These are phyloP conservation scores for Paramecium pentaurelia DNA, from an alignment of 73 alveolate species.

Conservation along the genomic window DNA sequence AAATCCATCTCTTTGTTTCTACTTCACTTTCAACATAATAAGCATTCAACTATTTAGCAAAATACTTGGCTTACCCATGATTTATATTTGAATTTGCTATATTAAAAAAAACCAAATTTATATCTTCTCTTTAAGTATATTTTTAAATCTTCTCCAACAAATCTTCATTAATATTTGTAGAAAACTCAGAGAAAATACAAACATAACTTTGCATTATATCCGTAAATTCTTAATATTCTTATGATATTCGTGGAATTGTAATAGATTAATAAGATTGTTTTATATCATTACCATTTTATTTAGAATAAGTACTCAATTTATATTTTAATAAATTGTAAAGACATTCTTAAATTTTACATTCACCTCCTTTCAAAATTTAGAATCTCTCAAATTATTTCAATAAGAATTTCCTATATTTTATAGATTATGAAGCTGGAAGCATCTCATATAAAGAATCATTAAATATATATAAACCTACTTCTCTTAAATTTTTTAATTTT, in stretches of 20 bases:
- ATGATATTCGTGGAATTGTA: background rate
- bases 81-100: background rate
- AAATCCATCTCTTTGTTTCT: background rate
- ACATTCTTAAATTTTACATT: background rate
- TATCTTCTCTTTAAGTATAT: background rate
- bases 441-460: background rate
- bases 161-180: background rate
- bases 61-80: background rate
- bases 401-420: background rate
- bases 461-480: background rate
- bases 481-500: background rate
- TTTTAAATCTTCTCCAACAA: background rate
- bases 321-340: background rate
- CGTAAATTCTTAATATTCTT: background rate
- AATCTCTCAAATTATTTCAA: background rate
- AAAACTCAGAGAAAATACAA: background rate
- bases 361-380: background rate
- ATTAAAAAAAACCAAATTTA: background rate
- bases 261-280: background rate
- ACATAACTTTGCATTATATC: background rate
- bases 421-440: background rate
- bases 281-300: background rate
- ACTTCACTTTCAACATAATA: background rate
- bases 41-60: background rate
- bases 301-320: background rate